Conservation (phyloP, 2,329 filamentous ascomycete species). For the Sporothrix variecibatus region DNA sequence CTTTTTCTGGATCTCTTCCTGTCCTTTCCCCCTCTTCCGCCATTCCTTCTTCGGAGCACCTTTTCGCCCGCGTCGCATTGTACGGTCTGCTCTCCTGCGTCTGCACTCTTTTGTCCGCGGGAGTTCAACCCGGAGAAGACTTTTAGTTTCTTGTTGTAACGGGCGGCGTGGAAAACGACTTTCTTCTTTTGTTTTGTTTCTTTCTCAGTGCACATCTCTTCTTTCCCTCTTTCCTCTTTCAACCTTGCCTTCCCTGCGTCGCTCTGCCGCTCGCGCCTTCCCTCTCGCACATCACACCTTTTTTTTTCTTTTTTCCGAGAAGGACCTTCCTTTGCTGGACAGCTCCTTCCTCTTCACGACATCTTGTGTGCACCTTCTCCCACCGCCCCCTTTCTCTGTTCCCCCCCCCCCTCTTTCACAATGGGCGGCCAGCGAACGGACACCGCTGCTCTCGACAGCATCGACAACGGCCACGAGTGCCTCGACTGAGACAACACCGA, state of each 20-base stretch:
- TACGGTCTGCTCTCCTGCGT: neutral
- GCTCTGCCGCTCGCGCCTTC: neutral
- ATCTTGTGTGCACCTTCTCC: neutral
- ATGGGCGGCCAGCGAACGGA: constrained; percentile 26
- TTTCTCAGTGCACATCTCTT: neutral
- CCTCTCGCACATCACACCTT: neutral
- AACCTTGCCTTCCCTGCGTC: neutral
- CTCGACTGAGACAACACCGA: neutral
- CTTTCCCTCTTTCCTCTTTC: neutral
- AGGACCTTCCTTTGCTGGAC: constrained; percentile 7
- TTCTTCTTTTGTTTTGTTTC: constrained; percentile 2
- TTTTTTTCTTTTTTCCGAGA: neutral
- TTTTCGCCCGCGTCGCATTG: neutral
- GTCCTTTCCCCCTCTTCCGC: neutral
- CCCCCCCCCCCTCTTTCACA: neutral
- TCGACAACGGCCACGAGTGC: neutral
- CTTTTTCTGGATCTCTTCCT: neutral
- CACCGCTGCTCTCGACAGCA: constrained; percentile 27
- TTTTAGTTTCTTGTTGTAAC: neutral
- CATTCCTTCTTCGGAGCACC: constrained; percentile 5
- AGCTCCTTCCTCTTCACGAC: neutral
- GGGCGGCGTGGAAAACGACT: neutral
- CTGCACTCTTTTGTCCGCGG: neutral
- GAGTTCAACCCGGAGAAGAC: neutral
- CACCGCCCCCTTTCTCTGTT: neutral